Conservation (phyloP, 164 flowering plant genomes). For the Euptelea pleiosperma region DNA sequence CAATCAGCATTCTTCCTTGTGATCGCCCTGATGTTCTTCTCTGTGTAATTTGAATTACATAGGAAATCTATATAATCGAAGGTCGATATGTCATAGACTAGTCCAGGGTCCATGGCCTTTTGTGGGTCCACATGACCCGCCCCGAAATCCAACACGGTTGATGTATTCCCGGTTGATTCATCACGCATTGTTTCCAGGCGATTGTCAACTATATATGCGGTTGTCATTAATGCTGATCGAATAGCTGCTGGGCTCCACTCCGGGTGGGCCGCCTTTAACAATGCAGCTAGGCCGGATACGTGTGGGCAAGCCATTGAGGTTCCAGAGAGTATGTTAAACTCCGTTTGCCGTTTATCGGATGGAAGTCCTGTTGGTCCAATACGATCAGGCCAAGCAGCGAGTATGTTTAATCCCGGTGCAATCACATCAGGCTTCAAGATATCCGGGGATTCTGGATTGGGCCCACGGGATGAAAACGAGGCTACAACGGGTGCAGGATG, state of each 20-base stretch:
- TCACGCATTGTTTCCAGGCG: constrained; percentile 61
- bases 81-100: constrained; percentile 58
- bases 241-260: constrained; percentile 93
- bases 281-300: constrained; percentile 85
- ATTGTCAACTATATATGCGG: constrained; percentile 70
- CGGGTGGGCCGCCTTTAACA: constrained; percentile 88
- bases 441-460: constrained; percentile 78
- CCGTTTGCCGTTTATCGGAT: constrained; percentile 55
- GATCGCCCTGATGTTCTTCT: constrained; percentile 44
- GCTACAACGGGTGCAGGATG: constrained; percentile 92
- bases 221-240: constrained; percentile 86
- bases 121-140: constrained; percentile 90
- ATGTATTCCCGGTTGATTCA: constrained; percentile 68
- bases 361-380: constrained; percentile 74
- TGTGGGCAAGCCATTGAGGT: constrained; percentile 99
- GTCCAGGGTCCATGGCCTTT: constrained; percentile 86
- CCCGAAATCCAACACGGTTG: constrained; percentile 73
- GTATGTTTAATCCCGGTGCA: constrained; percentile 92
- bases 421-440: constrained; percentile 88
- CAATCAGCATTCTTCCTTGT: constrained; percentile 64
- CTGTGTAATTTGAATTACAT: constrained; percentile 76
- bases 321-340: constrained; percentile 85
- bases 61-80: constrained; percentile 75
- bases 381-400: constrained; percentile 91
- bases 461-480: constrained; percentile 88